Base-by-base conservation (phyloP, 345 rosid species). In the Camelina neglecta region DNA sequence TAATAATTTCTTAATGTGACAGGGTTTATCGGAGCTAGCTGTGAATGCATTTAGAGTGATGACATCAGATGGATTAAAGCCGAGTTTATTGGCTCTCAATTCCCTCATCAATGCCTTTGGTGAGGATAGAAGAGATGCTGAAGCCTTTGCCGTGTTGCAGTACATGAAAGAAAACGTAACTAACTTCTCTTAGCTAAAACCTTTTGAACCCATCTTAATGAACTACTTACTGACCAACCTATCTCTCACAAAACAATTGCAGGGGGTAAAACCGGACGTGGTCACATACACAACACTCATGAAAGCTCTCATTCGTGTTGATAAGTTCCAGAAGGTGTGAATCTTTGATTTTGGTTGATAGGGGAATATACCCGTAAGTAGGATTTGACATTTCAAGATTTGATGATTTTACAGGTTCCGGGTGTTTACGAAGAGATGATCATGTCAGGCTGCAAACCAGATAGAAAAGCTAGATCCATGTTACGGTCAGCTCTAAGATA, bases 21-120 rank as follows among this genome's bases (percentile, higher is more conserved):
- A 95, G 99, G 99, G 99, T 79, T 83, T 95, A 76, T 90, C 99
- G 24, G 99, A 92, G 75, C 82, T 86, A 68, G 99, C 99, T 49
- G 78, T 92, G 65, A 89, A 90, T 83, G 93, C 97, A 67, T 92
- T 90, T 80, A 86, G 85, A 85, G 75, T 84, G 69, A 95, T 95
- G 99, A 85, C 87, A 81, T 80, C 83, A 15, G 99, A 95, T 81
- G 97, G 97, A 79, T 81, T 92, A 73, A 89, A 80, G 81, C 97
- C 96, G 12, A 88, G 96, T 82, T 76, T 88, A 33, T 79, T 95
- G 23, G 97, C 97, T 75, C 96, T 95, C 60, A 95, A 95, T 78
- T 92, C 97, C 4, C 84, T 95, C 69, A 88, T 92, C 76, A 92
- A 95, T 81, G 99, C 99, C 39, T 95, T 92, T 85, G 96, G 97